Evolutionary conservation across 2,329 filamentous ascomycete genomes (phyloP).

Genomic region (Madurella fahalii): DNA sequence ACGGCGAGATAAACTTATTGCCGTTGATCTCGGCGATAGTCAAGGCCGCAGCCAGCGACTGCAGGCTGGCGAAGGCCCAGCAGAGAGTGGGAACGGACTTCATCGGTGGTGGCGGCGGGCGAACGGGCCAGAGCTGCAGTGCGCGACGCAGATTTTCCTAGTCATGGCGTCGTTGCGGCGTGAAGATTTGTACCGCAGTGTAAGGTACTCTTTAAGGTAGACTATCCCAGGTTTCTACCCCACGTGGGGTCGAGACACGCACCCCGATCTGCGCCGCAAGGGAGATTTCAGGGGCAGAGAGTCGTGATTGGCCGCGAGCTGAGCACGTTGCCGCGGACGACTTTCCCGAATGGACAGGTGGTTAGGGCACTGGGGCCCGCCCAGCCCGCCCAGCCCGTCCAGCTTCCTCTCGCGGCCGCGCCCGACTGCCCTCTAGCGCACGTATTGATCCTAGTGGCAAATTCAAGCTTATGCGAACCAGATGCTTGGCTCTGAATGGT

Average conservation of each 20-base stretch:
- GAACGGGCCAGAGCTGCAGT: neutral
- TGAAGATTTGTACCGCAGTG: neutral
- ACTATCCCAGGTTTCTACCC: neutral
- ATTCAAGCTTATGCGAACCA: neutral
- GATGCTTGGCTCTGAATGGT: no score
- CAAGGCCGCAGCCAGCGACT: slow-evolving; percentile 33
- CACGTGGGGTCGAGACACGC: neutral
- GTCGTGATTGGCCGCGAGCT: slow-evolving; percentile 15
- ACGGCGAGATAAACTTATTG: slow-evolving; percentile 58
- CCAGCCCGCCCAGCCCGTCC: slow-evolving; percentile 11
- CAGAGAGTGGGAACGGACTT: slow-evolving; percentile 15
- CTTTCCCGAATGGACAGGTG: slow-evolving; percentile 25
- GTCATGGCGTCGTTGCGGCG: neutral
- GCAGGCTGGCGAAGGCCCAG: slow-evolving; percentile 21
- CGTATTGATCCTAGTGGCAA: slow-evolving; percentile 2
- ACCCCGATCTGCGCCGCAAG: neutral
- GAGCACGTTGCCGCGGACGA: slow-evolving; percentile 17
- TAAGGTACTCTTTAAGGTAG: neutral
- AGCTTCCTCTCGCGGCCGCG: neutral
- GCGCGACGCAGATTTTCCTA: neutral
- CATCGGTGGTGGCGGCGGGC: slow-evolving; percentile 10
- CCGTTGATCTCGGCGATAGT: slow-evolving; percentile 64
- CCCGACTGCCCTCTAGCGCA: slow-evolving; percentile 2
- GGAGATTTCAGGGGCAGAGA: slow-evolving; percentile 10
- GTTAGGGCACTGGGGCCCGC: slow-evolving; percentile 1